phyloP scores from a whole-genome alignment of 805 yeast species.

The Yamadazyma sp. region DNA sequence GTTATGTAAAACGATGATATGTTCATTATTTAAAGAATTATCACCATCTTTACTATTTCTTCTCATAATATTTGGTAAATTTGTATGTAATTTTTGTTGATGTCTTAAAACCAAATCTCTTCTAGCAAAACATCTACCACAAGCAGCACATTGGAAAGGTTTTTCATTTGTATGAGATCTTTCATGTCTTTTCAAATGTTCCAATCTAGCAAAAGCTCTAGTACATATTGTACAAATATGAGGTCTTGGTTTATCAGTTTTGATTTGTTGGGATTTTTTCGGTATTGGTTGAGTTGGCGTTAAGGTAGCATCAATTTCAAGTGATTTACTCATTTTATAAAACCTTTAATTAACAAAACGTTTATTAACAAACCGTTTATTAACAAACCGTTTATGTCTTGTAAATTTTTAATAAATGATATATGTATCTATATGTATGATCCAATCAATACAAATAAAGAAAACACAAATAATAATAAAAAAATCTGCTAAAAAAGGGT shows the following conservation, averaged over 20 bases:
- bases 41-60: constrained; percentile 21
- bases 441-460: too few species aligned
- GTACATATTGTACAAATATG: constrained; percentile 89
- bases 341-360: too few species aligned
- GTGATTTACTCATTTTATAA: neutral
- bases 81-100: constrained; percentile 86
- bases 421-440: too few species aligned
- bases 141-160: constrained; percentile 93
- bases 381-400: too few species aligned
- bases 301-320: neutral
- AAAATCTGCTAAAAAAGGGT: too few species aligned
- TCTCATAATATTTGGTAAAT: constrained; percentile 38
- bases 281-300: constrained; percentile 66
- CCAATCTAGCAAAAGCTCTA: constrained; percentile 91
- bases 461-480: too few species aligned
- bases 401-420: too few species aligned
- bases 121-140: constrained; percentile 94
- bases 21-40: constrained; percentile 36
- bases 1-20: constrained; percentile 50
- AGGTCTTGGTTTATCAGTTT: constrained; percentile 93
- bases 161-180: constrained; percentile 94
- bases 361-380: too few species aligned
- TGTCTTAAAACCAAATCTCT: constrained; percentile 86
- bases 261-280: constrained; percentile 75
- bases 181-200: constrained; percentile 91